Percentiles rank a stretch among this genome's conserved stretches.
Conservation (phyloP, 2,329 filamentous ascomycete species). For the Blumeria graminis region DNA sequence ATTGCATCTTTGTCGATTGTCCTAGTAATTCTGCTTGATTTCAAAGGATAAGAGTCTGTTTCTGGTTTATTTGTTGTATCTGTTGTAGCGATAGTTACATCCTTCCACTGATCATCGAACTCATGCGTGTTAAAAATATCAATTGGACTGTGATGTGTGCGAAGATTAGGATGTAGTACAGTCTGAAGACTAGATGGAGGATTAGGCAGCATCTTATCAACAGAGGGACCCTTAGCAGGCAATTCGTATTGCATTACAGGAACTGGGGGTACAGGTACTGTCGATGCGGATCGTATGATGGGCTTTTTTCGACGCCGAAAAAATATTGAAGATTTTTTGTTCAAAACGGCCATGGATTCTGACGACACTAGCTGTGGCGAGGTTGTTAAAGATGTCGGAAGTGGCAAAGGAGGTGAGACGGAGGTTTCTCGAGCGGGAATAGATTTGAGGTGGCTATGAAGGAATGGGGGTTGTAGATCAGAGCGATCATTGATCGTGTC, state of each 20-base stretch:
- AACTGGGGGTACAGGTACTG: conserved; percentile 31
- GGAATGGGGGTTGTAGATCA: conserved; percentile 20
- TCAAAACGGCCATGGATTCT: conserved; percentile 22
- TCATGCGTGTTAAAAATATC: conserved; percentile 6
- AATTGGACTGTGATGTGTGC: conserved; percentile 9
- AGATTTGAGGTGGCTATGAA: conserved; percentile 24
- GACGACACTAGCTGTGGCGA: neutral
- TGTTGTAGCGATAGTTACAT: conserved; percentile 6
- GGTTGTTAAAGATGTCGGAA: neutral
- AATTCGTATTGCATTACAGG: conserved; percentile 9
- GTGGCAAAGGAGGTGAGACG: neutral
- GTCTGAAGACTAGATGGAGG: conserved; percentile 61
- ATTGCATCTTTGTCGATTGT: conserved; percentile 27
- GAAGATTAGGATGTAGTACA: conserved; percentile 68
- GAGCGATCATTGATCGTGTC: conserved; percentile 17
- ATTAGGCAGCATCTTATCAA: conserved; percentile 19
- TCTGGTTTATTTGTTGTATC: conserved; percentile 28
- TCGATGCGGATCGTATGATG: conserved; percentile 32
- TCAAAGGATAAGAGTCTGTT: conserved; percentile 52
- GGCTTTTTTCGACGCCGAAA: conserved; percentile 75
- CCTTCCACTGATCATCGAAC: conserved; percentile 8
- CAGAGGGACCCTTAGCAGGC: neutral
- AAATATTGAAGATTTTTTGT: conserved; percentile 86
- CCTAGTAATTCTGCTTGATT: conserved; percentile 46
- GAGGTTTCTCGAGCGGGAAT: conserved; percentile 9